A percentile compares a stretch with the other conserved stretches of the same genome.
phyloP scores from a whole-genome alignment of 305 asterid species.

The Solanum aculeatissimum region DNA sequence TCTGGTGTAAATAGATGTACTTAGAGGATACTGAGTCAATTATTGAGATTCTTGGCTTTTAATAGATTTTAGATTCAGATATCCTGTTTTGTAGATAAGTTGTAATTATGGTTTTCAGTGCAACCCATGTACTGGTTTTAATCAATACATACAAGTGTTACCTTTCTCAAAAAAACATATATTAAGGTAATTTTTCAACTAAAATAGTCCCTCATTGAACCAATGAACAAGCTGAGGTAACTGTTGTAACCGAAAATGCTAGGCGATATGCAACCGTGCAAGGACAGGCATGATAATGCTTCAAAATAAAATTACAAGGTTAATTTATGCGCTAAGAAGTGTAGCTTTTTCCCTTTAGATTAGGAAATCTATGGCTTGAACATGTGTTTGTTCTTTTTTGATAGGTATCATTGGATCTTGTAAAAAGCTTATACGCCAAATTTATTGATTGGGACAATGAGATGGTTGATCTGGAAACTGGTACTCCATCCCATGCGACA shows the following conservation, averaged over 20 bases:
- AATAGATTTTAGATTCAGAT: background rate
- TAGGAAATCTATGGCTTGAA: background rate
- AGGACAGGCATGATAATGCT: background rate
- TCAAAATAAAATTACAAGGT: background rate
- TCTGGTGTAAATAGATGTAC: background rate
- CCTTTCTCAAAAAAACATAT: background rate
- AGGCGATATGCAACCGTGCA: background rate
- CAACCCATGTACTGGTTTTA: background rate
- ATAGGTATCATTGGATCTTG: slow-evolving; percentile 96
- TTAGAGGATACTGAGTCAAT: background rate
- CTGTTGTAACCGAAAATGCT: background rate
- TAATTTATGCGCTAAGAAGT: background rate
- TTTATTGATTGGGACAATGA: slow-evolving; percentile 95
- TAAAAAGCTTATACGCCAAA: slow-evolving; percentile 88
- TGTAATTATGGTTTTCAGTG: background rate
- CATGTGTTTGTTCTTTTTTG: slow-evolving; percentile 1
- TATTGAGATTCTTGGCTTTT: background rate
- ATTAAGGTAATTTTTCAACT: background rate
- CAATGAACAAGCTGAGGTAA: background rate
- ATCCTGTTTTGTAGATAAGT: background rate
- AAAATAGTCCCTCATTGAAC: background rate
- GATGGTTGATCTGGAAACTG: slow-evolving; percentile 87
- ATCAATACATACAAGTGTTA: background rate
- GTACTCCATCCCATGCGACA: slow-evolving; percentile 67
- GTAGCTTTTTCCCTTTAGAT: background rate